These are phyloP conservation scores for Venturiaceae sp. DNA, from an alignment of 2,329 filamentous ascomycete genomes.

Conservation along the genomic window DNA sequence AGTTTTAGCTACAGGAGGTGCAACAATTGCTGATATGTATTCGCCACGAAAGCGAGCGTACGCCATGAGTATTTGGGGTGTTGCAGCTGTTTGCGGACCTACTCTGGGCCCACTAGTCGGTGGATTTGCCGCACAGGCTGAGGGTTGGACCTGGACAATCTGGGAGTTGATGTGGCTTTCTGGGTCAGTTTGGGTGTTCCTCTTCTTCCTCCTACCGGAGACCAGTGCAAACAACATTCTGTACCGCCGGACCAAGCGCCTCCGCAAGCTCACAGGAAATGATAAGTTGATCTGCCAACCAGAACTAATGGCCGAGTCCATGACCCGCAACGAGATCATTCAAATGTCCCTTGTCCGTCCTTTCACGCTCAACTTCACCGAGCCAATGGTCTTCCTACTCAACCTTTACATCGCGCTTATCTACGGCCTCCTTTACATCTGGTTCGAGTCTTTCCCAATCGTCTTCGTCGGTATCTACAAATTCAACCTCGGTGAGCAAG, in stretches of 20 bases:
- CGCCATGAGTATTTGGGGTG: constrained; percentile 24
- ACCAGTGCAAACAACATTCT: constrained; percentile 46
- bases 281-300: constrained; percentile 10
- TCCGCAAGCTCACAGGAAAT: constrained; percentile 32
- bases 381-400: constrained; percentile 25
- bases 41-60: constrained; percentile 21
- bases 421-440: constrained; percentile 24
- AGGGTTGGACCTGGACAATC: constrained; percentile 32
- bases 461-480: constrained; percentile 21
- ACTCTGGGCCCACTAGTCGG: constrained; percentile 31
- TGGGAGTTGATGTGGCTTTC: constrained; percentile 35
- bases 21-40: constrained; percentile 31
- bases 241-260: constrained; percentile 22
- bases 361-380: constrained; percentile 32
- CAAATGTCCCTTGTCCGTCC: constrained; percentile 39
- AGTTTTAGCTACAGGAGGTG: constrained; percentile 31
- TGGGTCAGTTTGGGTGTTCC: constrained; percentile 25
- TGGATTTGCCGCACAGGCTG: constrained; percentile 31
- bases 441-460: constrained; percentile 25
- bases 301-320: constrained; percentile 12
- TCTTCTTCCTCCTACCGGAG: constrained; percentile 37
- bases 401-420: constrained; percentile 25
- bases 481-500: constrained; percentile 19
- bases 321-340: constrained; percentile 32
- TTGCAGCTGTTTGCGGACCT: constrained; percentile 31